Evolutionary conservation across 202 grass and related monocot species (phyloP), one percentile per base, ranked within the genome.

Genomic region (Setaria italica): DNA sequence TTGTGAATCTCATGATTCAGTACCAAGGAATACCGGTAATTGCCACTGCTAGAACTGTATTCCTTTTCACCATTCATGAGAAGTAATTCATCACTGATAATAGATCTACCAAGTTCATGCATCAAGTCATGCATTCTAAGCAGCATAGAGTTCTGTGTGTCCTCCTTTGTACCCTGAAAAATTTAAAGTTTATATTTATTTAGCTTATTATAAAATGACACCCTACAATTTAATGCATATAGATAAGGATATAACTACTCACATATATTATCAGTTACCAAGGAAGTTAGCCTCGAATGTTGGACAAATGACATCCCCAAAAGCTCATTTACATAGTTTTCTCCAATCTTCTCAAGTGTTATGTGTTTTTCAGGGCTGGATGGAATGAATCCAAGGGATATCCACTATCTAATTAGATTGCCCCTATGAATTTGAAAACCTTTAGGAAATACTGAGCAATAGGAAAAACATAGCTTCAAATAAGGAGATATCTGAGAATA

Each of bases 51-150:
- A 30, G 45, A 72, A 72, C 0, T 0, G 1, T 50, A 72, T 32
- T 6, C 25, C 21, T 50, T 72, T 72, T 72, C 29, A 30, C 70
- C 70, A 32, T 72, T 13, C 21, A 72, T 1, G 0, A 72, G 7
- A 9, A 72, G 21, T 6, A 72, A 7, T 16, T 72, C 45, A 2
- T 72, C 70, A 0, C 45, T 11, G 12, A 72, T 13, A 32, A 72
- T 45, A 72, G 69, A 72, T 30, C 70, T 49, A 9, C n/a, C 70
- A 10, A 72, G 70, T 16, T 49, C 70, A 72, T 72, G 45, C 29
- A 72, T 72, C 14, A 72, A 32, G 14, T 72, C 70, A 0, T 72
- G 70, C 70, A 72, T 72, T 25, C 70, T 72, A 72, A 72, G 70
- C 21, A 72, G n/a, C 70, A 72, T 72, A 72, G 12, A 72, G 0